Conservation (phyloP, 331 rosid genomes). For the Rhamnella rubrinervis region DNA sequence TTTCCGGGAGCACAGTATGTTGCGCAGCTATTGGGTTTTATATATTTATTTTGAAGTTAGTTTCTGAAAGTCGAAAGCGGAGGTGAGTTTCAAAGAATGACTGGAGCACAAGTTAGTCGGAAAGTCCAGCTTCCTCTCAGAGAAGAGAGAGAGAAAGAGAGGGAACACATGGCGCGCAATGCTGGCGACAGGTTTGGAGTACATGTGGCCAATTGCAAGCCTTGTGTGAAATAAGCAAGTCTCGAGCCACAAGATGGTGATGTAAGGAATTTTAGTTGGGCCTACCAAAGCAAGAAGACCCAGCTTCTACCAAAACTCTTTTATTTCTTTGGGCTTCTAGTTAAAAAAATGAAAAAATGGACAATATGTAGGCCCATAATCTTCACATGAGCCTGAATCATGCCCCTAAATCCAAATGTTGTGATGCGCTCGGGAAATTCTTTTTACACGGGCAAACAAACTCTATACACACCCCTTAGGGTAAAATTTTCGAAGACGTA, state of each 20-base stretch:
- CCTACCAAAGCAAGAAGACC: neutral
- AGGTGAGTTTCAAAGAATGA: neutral
- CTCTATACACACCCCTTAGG: too few relatives aligned
- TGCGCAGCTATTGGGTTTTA: neutral
- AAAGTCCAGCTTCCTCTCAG: slow-evolving; percentile 2
- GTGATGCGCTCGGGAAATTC: too few relatives aligned
- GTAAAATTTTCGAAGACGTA: too few relatives aligned
- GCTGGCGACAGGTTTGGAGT: slow-evolving; percentile 25
- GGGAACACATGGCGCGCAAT: slow-evolving; percentile 40
- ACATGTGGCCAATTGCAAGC: slow-evolving; percentile 48
- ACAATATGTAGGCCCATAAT: too few relatives aligned
- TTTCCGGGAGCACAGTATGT: neutral
- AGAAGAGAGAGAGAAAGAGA: slow-evolving; percentile 6
- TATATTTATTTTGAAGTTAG: neutral
- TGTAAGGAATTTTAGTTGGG: slow-evolving; percentile 4
- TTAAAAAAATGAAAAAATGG: too few relatives aligned
- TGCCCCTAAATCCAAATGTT: too few relatives aligned
- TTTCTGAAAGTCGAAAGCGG: neutral
- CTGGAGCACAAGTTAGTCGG: slow-evolving; percentile 14
- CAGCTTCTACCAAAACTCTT: neutral
- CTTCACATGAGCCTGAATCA: too few relatives aligned
- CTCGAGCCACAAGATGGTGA: neutral
- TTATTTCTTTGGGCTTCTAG: too few relatives aligned
- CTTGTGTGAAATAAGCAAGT: slow-evolving; percentile 6
- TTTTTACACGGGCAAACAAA: too few relatives aligned